Conservation (phyloP, 345 rosid species). For the Salix arbutifolia region DNA sequence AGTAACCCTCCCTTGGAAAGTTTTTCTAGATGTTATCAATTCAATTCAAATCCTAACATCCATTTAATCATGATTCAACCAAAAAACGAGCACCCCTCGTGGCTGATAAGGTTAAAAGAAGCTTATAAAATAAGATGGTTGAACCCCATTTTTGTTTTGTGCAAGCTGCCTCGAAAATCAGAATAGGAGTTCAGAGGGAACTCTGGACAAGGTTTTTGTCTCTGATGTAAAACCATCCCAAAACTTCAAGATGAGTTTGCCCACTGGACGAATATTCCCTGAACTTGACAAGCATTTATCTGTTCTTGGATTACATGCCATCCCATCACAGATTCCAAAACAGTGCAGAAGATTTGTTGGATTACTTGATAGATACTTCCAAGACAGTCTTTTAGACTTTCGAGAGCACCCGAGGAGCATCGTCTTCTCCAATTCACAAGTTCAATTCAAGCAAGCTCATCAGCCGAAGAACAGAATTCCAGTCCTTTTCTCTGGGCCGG, state of each 20-base stretch:
- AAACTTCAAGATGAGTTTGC: neutral
- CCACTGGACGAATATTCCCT: neutral
- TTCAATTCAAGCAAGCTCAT: neutral
- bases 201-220: neutral
- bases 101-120: neutral
- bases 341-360: no score
- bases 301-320: neutral
- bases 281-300: neutral
- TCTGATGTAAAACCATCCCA: neutral
- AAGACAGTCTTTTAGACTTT: no score
- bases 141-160: neutral
- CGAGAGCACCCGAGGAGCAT: no score
- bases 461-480: neutral
- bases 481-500: neutral
- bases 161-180: neutral
- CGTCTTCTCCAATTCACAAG: no score
- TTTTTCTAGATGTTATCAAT: neutral
- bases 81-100: neutral
- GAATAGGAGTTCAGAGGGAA: neutral
- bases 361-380: no score
- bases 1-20: neutral
- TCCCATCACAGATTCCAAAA: neutral
- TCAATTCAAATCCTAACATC: neutral
- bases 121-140: neutral
- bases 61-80: neutral